Percentiles rank a stretch among this genome's conserved stretches.
These are phyloP conservation scores for Corchorus olitorius DNA, from an alignment of 345 rosid genomes.

Conservation along the genomic window DNA sequence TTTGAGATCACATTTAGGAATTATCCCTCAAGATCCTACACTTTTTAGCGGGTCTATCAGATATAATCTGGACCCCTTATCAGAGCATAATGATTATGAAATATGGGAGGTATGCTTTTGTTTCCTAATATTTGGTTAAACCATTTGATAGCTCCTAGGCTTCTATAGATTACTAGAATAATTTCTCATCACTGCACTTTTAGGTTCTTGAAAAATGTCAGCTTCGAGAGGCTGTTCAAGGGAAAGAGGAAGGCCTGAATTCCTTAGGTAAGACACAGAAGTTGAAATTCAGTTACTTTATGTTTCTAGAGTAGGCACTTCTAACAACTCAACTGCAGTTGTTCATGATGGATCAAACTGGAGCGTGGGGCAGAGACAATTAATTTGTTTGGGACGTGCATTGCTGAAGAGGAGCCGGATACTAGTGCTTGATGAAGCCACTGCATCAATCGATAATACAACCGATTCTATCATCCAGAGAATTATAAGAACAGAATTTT, in stretches of 20 bases:
- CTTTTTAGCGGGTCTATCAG: slow-evolving; percentile 54
- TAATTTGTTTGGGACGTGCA: slow-evolving; percentile 60
- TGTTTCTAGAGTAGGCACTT: not conserved
- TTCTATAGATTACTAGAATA: too few species aligned
- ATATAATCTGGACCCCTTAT: slow-evolving; percentile 58
- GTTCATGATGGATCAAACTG: slow-evolving; percentile 58
- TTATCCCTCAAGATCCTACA: slow-evolving; percentile 74
- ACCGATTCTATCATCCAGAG: slow-evolving; percentile 54
- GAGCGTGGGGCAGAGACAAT: slow-evolving; percentile 64
- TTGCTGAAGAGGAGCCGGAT: slow-evolving; percentile 45
- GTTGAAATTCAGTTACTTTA: not conserved
- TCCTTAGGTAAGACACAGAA: slow-evolving; percentile 52
- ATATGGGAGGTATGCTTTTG: slow-evolving; percentile 67
- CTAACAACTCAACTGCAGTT: slow-evolving; percentile 31
- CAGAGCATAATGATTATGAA: slow-evolving; percentile 36
- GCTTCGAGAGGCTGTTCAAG: slow-evolving; percentile 69
- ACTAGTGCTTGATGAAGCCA: slow-evolving; percentile 67
- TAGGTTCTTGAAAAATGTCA: slow-evolving; percentile 92
- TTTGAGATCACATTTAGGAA: not conserved
- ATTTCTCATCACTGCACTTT: not conserved
- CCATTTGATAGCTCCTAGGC: too few species aligned
- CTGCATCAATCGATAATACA: slow-evolving; percentile 56
- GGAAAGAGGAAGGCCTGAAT: slow-evolving; percentile 67
- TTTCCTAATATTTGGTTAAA: too few species aligned
- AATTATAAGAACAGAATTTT: slow-evolving; percentile 48